phyloP scores from a whole-genome alignment of 768 basidiomycete species.

The Leccinum truebloodii region DNA sequence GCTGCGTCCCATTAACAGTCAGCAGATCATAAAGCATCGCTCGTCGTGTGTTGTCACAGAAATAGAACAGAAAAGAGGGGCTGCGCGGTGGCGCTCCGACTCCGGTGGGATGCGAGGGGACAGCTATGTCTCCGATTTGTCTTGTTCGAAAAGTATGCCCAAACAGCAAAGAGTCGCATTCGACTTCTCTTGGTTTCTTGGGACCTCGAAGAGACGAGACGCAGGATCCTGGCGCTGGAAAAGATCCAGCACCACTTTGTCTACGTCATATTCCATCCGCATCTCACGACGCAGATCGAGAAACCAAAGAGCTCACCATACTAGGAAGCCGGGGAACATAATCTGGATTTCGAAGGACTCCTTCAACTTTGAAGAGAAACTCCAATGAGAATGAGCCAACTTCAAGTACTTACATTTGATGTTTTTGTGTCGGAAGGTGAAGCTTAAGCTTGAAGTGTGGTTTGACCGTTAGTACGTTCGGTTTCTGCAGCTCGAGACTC shows the following conservation, averaged over 20 bases:
- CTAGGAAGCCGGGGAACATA: background rate
- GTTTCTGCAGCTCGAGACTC: too few species aligned
- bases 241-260: background rate
- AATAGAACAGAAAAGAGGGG: background rate
- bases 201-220: background rate
- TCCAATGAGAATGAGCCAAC: background rate
- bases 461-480: background rate
- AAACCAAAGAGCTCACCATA: background rate
- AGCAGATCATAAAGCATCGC: background rate
- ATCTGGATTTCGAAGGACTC: background rate
- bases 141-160: background rate
- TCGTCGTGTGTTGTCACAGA: background rate
- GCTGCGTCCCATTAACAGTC: background rate
- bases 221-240: background rate
- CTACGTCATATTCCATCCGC: background rate
- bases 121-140: background rate
- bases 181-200: background rate
- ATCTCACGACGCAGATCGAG: background rate
- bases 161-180: background rate
- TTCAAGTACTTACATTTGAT: background rate
- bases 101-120: background rate
- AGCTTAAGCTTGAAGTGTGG: background rate
- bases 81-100: background rate
- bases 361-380: background rate
- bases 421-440: background rate